Evolutionary conservation across 257 asterid genomes (phyloP).

Genomic region (Solanum verrucosum): DNA sequence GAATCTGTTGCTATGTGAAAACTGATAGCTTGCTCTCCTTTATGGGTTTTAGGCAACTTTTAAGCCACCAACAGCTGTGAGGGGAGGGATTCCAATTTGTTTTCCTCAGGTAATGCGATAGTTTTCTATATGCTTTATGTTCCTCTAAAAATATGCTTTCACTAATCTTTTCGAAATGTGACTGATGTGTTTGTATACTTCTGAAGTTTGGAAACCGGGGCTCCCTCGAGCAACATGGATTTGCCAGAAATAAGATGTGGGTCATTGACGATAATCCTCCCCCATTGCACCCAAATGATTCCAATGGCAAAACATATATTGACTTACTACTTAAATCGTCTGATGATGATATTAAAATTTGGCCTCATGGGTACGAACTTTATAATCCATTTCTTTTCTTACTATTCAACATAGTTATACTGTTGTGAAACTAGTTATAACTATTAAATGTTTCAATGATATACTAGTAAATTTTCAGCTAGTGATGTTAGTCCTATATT

Average conservation of each 20-base stretch:
- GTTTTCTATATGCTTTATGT: neutral
- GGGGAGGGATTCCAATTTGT: conserved; percentile 90
- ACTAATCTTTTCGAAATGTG: neutral
- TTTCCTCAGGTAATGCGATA: conserved; percentile 63
- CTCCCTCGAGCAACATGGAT: conserved; percentile 76
- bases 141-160: neutral
- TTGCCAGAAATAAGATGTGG: conserved; percentile 77
- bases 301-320: conserved; percentile 29
- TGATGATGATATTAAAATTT: conserved; percentile 63
- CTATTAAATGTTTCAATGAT: neutral
- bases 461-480: neutral
- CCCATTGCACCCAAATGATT: conserved; percentile 34
- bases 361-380: conserved; percentile 69
- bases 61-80: conserved; percentile 74
- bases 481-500: neutral
- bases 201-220: conserved; percentile 73
- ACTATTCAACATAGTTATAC: neutral
- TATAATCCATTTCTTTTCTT: neutral
- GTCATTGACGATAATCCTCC: conserved; percentile 62
- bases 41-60: conserved; percentile 39
- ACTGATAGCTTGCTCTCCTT: neutral
- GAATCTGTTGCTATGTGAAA: neutral
- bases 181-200: conserved; percentile 1
- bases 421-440: neutral
- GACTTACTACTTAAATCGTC: conserved; percentile 64